Percentiles rank a stretch among this genome's conserved stretches.
phyloP scores from a whole-genome alignment of 2,329 filamentous ascomycete species.

The Colletotrichum lentis region DNA sequence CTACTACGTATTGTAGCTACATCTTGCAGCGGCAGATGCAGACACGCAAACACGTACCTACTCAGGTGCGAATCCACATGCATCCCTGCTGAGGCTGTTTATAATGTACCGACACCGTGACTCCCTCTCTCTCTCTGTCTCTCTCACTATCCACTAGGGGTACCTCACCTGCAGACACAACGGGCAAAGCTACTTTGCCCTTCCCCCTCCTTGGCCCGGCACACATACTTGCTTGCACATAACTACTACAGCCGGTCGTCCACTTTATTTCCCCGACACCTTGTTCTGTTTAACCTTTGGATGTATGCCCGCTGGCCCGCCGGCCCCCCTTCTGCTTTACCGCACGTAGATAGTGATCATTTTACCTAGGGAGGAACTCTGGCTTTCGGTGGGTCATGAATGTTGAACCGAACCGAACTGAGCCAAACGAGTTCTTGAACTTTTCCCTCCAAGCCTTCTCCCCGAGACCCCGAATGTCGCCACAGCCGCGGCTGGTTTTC shows the following conservation, averaged over 20 bases:
- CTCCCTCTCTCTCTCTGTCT: background rate
- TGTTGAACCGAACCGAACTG: background rate
- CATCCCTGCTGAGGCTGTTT: background rate
- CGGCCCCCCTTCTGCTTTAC: slow-evolving; percentile 3
- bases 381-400: background rate
- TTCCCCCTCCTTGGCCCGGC: background rate
- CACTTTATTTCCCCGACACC: slow-evolving; percentile 17
- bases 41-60: slow-evolving; percentile 4
- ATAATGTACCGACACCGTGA: background rate
- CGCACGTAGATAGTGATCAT: background rate
- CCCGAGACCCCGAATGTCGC: background rate
- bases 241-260: background rate
- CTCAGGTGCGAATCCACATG: too few species aligned
- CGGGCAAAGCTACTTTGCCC: background rate
- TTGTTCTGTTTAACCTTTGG: slow-evolving; percentile 22
- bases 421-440: background rate
- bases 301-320: slow-evolving; percentile 16
- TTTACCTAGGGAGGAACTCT: background rate
- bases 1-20: slow-evolving; percentile 18
- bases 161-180: background rate
- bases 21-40: slow-evolving; percentile 35
- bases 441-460: background rate
- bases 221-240: background rate
- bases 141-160: background rate
- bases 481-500: background rate